Conservation (phyloP, 2,329 filamentous ascomycete species). For the Septoria petroselini region DNA sequence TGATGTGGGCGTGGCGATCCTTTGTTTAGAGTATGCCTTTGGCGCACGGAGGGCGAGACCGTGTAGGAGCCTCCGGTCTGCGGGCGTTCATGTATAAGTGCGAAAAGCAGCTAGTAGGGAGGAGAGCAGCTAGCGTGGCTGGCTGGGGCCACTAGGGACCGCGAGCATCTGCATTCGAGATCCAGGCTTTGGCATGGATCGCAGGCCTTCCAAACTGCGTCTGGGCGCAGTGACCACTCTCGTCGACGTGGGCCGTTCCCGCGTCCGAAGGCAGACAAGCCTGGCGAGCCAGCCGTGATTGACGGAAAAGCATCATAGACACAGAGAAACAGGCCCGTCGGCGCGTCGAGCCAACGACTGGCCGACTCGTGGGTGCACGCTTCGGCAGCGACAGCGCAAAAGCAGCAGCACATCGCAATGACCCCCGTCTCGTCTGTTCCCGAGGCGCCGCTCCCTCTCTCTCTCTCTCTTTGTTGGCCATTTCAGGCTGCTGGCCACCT, state of each 20-base stretch:
- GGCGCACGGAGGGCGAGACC: conserved; percentile 47
- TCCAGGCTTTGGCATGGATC: conserved; percentile 32
- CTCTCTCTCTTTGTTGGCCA: too few relatives aligned
- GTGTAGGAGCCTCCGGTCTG: conserved; percentile 36
- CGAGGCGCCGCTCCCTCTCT: too few relatives aligned
- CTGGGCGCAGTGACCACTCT: conserved; percentile 30
- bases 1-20: conserved; percentile 47
- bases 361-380: neutral
- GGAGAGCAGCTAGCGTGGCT: conserved; percentile 29
- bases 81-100: conserved; percentile 34
- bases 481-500: too few relatives aligned
- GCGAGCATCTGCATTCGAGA: conserved; percentile 26
- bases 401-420: too few relatives aligned
- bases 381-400: too few relatives aligned
- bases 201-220: conserved; percentile 18
- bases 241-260: neutral
- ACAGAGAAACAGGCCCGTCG: conserved; percentile 1
- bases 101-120: conserved; percentile 26
- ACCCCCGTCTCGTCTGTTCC: too few relatives aligned
- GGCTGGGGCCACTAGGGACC: conserved; percentile 27
- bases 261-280: neutral
- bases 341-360: neutral
- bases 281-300: neutral
- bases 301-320: neutral
- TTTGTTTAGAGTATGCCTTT: conserved; percentile 49